A percentile compares a stretch with the other conserved stretches of the same genome.
These are phyloP conservation scores for Penicillium janthinellum DNA, from an alignment of 2,329 filamentous ascomycete species.

Conservation along the genomic window DNA sequence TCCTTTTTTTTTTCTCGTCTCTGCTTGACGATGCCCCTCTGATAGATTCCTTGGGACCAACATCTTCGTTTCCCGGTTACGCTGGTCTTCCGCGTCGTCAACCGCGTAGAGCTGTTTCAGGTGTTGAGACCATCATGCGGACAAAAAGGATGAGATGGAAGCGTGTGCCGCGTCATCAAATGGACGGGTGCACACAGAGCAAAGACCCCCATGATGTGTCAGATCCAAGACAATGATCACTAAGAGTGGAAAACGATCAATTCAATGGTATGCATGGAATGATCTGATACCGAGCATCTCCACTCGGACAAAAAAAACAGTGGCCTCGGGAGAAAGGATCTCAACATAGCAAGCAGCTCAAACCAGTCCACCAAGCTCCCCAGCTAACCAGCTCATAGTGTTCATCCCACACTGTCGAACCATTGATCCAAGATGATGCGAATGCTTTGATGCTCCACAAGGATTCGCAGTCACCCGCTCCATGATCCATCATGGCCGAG, in stretches of 20 bases:
- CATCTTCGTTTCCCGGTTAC: background rate
- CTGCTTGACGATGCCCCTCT: background rate
- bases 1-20: background rate
- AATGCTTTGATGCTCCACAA: conserved; percentile 1
- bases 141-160: background rate
- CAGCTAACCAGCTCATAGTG: background rate
- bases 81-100: background rate
- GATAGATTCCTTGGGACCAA: background rate
- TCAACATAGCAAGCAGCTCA: background rate
- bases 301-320: conserved; percentile 6
- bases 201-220: conserved; percentile 11
- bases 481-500: background rate
- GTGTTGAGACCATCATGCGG: background rate
- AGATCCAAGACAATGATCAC: conserved; percentile 6
- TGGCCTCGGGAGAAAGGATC: background rate
- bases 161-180: conserved; percentile 10
- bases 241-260: background rate
- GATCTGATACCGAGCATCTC: conserved; percentile 22
- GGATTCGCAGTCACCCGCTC: background rate
- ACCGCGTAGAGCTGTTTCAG: conserved; percentile 3
- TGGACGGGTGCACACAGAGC: background rate
- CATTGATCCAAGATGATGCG: background rate
- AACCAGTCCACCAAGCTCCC: background rate
- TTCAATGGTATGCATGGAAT: conserved; percentile 6
- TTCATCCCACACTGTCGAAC: background rate